Percentiles rank a stretch among this genome's conserved stretches.
phyloP scores from a whole-genome alignment of 75 land plant genomes.

The Sequoia sempervirens region DNA sequence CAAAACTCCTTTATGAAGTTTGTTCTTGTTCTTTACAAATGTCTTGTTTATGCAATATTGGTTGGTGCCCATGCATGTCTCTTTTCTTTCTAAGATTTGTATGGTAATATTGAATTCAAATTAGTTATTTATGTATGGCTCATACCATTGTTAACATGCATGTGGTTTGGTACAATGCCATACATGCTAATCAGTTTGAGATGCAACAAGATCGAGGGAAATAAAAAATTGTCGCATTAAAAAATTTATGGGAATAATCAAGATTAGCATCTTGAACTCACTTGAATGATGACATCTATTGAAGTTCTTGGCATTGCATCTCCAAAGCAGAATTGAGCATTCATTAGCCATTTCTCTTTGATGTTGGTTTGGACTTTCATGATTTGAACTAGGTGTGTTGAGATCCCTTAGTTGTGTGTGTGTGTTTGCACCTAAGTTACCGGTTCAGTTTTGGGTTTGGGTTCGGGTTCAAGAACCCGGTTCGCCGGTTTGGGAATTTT shows the following conservation, averaged over 20 bases:
- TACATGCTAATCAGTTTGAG: not conserved
- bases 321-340: too few species aligned
- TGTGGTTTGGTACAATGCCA: conserved; percentile 2
- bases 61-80: not conserved
- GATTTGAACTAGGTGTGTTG: too few species aligned
- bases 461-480: too few species aligned
- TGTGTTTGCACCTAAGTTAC: too few species aligned
- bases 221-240: not conserved
- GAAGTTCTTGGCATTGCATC: not conserved
- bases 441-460: too few species aligned
- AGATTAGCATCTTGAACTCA: not conserved
- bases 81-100: not conserved
- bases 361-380: too few species aligned
- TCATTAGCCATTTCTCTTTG: too few species aligned
- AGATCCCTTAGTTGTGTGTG: too few species aligned
- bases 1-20: not conserved
- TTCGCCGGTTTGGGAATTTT: too few species aligned
- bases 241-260: not conserved
- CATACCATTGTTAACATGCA: not conserved
- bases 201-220: not conserved
- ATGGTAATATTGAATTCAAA: not conserved
- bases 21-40: not conserved
- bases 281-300: not conserved
- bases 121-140: not conserved
- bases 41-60: not conserved